Percentiles rank a stretch among this genome's conserved stretches.
Conservation (phyloP, 148 eudicot genomes). For the Camellia sinensis region DNA sequence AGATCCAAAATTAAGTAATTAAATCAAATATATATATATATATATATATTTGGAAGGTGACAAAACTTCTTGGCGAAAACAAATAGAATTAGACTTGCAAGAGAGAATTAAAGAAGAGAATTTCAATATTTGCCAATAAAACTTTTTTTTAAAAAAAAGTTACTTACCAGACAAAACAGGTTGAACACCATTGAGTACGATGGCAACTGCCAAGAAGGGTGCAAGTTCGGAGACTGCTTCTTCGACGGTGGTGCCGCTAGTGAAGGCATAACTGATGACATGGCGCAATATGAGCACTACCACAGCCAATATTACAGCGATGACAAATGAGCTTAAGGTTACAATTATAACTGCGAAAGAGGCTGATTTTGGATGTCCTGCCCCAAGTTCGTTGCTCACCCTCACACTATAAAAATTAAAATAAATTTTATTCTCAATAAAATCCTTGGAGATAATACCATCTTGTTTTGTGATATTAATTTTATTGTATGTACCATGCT, state of each 20-base stretch:
- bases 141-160: no score
- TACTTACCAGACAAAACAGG: conserved; percentile 28
- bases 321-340: conserved; percentile 30
- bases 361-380: conserved; percentile 54
- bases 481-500: no score
- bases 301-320: conserved; percentile 28
- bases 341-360: conserved; percentile 45
- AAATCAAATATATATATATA: no score
- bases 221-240: conserved; percentile 53
- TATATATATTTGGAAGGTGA: no score
- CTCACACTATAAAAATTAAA: conserved; percentile 37
- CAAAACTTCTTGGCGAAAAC: no score
- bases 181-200: conserved; percentile 53
- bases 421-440: not conserved
- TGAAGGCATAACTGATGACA: conserved; percentile 48
- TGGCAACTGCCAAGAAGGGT: conserved; percentile 43
- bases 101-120: no score
- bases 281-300: conserved; percentile 41
- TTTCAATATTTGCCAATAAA: no score
- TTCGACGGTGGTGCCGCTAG: conserved; percentile 46
- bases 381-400: conserved; percentile 63
- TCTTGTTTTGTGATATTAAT: no score
- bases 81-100: no score
- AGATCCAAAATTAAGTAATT: no score
- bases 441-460: not conserved